These are phyloP conservation scores for Takashimella tepidaria DNA, from an alignment of 1,284 basidiomycete genomes.

Conservation along the genomic window DNA sequence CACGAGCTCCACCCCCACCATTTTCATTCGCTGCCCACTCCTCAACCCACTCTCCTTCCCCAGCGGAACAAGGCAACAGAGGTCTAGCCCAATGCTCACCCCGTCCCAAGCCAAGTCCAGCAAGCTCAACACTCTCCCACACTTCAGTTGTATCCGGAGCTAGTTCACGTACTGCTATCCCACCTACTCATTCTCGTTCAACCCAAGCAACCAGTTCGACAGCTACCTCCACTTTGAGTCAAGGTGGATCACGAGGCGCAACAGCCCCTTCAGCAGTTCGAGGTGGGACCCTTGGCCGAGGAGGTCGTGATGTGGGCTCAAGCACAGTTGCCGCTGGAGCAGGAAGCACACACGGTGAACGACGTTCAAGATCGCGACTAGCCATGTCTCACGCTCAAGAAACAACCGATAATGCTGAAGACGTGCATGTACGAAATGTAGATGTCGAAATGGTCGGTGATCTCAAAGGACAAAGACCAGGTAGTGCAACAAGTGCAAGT, in stretches of 20 bases:
- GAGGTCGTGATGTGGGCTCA: too few species aligned
- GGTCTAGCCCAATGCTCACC: slow-evolving; percentile 31
- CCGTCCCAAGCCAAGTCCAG: slow-evolving; percentile 14
- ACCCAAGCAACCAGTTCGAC: slow-evolving; percentile 1
- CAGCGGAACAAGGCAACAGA: slow-evolving; percentile 28
- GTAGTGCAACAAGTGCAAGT: slow-evolving; percentile 34
- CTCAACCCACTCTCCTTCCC: too few species aligned
- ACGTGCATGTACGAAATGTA: slow-evolving; percentile 11
- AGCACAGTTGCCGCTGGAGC: neutral
- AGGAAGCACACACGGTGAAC: neutral
- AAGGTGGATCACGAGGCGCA: too few species aligned
- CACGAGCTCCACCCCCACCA: neutral
- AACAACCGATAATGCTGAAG: slow-evolving; percentile 3
- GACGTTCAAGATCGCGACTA: too few species aligned
- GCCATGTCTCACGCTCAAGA: slow-evolving; percentile 8
- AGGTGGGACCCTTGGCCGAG: too few species aligned
- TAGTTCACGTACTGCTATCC: neutral
- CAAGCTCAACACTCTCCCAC: neutral
- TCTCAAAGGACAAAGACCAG: slow-evolving; percentile 51
- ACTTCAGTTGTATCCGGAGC: neutral
- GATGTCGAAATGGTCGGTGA: slow-evolving; percentile 50
- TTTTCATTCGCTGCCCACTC: slow-evolving; percentile 6
- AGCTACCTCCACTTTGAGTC: too few species aligned
- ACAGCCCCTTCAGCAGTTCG: too few species aligned
- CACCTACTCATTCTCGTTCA: neutral